Conservation (phyloP, 768 basidiomycete genomes). For the Kondoa malvinella region DNA sequence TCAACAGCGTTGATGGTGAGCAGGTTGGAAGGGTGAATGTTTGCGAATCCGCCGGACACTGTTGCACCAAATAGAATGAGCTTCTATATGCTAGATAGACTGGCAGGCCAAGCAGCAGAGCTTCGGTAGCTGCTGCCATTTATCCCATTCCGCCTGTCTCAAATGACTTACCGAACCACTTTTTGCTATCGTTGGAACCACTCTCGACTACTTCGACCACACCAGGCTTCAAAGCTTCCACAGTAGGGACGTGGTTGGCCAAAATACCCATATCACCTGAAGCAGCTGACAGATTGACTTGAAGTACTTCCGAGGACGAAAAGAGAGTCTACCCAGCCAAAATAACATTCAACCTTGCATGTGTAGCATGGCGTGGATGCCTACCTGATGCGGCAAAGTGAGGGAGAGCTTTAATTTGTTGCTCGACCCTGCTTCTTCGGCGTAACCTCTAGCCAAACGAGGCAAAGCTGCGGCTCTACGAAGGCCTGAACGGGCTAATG, state of each 20-base stretch:
- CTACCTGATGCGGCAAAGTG: slow-evolving; percentile 84
- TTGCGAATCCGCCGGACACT: slow-evolving; percentile 96
- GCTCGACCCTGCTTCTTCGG: slow-evolving; percentile 46
- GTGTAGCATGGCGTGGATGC: background rate
- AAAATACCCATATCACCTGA: slow-evolving; percentile 98
- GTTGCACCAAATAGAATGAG: slow-evolving; percentile 4
- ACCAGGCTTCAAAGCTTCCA: slow-evolving; percentile 86
- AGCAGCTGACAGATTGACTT: slow-evolving; percentile 85
- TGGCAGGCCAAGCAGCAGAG: background rate
- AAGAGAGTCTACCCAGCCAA: slow-evolving; percentile 53
- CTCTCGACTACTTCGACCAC: slow-evolving; percentile 81
- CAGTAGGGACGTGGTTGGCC: slow-evolving; percentile 94
- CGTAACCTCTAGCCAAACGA: slow-evolving; percentile 53
- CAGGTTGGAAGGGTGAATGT: slow-evolving; percentile 90
- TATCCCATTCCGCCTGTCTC: too few relatives aligned
- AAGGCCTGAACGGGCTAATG: slow-evolving; percentile 13
- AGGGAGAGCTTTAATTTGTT: slow-evolving; percentile 86
- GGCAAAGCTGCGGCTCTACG: slow-evolving; percentile 13
- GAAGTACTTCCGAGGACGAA: slow-evolving; percentile 75
- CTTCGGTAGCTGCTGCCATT: too few relatives aligned
- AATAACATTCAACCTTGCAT: slow-evolving; percentile 9
- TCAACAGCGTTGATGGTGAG: slow-evolving; percentile 94
- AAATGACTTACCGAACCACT: slow-evolving; percentile 87
- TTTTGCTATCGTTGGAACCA: slow-evolving; percentile 55
- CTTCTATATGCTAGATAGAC: background rate